Evolutionary conservation across 192 early-diverging fungal species (phyloP).

Genomic region (Backusella tarrabulga): DNA sequence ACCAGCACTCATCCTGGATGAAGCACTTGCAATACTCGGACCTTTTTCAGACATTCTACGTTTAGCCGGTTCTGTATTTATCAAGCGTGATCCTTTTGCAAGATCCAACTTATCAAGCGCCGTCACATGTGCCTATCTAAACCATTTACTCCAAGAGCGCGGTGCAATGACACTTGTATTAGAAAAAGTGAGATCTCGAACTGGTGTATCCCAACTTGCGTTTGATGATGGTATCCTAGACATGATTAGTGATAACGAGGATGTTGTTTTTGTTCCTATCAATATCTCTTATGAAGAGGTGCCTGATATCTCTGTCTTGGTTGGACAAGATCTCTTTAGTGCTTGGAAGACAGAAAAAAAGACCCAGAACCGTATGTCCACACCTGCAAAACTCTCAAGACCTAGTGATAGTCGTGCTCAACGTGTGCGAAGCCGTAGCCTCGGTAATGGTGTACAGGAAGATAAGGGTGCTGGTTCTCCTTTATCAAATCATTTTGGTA

Average conservation of each 20-base stretch:
- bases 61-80: slow-evolving; percentile 11
- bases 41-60: slow-evolving; percentile 13
- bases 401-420: slow-evolving; percentile 11
- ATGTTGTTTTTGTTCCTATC: slow-evolving; percentile 17
- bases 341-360: not conserved
- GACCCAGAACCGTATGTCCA: slow-evolving; percentile 1
- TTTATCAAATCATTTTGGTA: slow-evolving; percentile 5
- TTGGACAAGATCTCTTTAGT: slow-evolving; percentile 7
- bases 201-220: not conserved
- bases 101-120: slow-evolving; percentile 4
- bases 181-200: slow-evolving; percentile 13
- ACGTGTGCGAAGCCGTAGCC: slow-evolving; percentile 7
- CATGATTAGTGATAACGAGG: not conserved
- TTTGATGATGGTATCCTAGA: slow-evolving; percentile 14
- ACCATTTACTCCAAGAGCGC: not conserved
- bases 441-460: not conserved
- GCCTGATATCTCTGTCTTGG: not conserved
- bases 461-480: not conserved
- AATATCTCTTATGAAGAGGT: slow-evolving; percentile 19
- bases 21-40: slow-evolving; percentile 9
- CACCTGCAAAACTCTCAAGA: slow-evolving; percentile 6
- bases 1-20: slow-evolving; percentile 13
- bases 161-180: slow-evolving; percentile 9
- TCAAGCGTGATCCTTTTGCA: slow-evolving; percentile 11
- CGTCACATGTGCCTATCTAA: slow-evolving; percentile 7